A percentile compares a stretch with the other conserved stretches of the same genome.
Conservation (phyloP, 1,139 yeast species). For the Suhomyces kunorum region DNA sequence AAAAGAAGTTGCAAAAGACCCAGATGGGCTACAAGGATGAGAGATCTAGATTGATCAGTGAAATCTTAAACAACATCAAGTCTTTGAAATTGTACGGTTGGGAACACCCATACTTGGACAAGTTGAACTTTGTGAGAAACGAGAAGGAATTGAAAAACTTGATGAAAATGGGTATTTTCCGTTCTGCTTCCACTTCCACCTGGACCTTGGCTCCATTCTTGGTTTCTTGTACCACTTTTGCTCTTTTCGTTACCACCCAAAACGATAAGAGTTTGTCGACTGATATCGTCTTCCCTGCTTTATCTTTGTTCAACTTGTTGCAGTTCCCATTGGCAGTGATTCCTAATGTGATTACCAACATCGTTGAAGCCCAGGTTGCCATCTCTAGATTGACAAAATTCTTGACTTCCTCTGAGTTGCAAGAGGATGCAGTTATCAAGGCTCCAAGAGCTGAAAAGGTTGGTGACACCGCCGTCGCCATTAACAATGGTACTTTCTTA, state of each 20-base stretch:
- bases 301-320: conserved; percentile 80
- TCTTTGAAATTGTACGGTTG: conserved; percentile 92
- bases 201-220: conserved; percentile 89
- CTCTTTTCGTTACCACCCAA: conserved; percentile 67
- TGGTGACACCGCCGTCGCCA: conserved; percentile 72
- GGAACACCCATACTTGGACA: conserved; percentile 83
- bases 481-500: conserved; percentile 77
- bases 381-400: conserved; percentile 72
- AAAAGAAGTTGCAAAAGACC: conserved; percentile 69
- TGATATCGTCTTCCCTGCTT: conserved; percentile 93
- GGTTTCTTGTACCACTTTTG: conserved; percentile 91
- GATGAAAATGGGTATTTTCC: conserved; percentile 72
- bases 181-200: conserved; percentile 72
- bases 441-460: conserved; percentile 49
- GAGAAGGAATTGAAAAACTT: conserved; percentile 82
- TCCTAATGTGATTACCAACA: conserved; percentile 84
- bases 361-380: conserved; percentile 92
- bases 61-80: conserved; percentile 87
- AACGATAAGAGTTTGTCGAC: conserved; percentile 72
- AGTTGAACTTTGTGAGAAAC: conserved; percentile 79
- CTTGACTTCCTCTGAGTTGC: conserved; percentile 77
- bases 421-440: conserved; percentile 69
- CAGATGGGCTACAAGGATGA: conserved; percentile 52
- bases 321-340: conserved; percentile 92
- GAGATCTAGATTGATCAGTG: conserved; percentile 66